Percentiles rank a stretch among this genome's conserved stretches.
phyloP scores from a whole-genome alignment of 306 rosid species.

The Erythrophleum fordii region DNA sequence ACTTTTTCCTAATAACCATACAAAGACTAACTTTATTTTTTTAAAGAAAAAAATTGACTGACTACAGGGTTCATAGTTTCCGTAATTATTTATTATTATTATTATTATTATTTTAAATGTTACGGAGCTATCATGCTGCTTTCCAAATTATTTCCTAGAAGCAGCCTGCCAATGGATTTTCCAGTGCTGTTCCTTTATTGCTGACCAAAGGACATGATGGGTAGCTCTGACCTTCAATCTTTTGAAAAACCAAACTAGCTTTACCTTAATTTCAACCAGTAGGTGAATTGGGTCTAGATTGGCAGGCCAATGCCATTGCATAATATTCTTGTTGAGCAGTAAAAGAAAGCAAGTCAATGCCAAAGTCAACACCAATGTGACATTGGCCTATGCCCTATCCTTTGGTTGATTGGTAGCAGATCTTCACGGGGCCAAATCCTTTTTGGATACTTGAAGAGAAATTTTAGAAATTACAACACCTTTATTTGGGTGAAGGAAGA shows the following conservation, averaged over 20 bases:
- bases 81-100: no score
- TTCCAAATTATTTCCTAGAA: constrained; percentile 2
- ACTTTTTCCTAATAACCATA: not conserved
- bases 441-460: not conserved
- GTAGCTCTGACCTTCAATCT: not conserved
- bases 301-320: not conserved
- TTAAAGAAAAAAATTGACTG: no score
- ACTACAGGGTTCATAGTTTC: no score
- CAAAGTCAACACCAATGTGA: not conserved
- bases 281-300: not conserved
- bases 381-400: not conserved
- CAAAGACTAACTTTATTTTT: not conserved
- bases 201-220: not conserved
- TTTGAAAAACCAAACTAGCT: not conserved
- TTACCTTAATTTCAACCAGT: not conserved
- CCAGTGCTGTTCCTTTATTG: not conserved
- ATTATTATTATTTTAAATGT: no score
- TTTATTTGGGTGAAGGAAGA: not conserved
- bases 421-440: not conserved
- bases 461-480: not conserved
- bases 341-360: not conserved
- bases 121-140: not conserved
- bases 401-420: not conserved
- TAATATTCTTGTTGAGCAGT: not conserved
- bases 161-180: not conserved